phyloP scores from a whole-genome alignment of 441 rosid species.

The Erodium moschatum region DNA sequence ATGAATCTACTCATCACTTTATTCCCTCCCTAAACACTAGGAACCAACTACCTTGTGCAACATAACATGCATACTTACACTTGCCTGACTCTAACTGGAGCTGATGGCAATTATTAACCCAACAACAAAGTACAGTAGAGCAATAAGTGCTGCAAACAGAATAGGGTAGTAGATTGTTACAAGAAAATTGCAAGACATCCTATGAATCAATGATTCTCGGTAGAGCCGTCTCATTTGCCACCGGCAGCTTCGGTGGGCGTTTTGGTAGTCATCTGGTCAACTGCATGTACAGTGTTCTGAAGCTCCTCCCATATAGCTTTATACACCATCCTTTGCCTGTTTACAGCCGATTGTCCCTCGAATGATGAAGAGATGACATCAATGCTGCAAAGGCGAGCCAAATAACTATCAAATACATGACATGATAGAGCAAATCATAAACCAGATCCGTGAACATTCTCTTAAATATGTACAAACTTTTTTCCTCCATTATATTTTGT shows the following conservation, averaged over 20 bases:
- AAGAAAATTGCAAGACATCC: not conserved
- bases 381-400: slow-evolving; percentile 44
- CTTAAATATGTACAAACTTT: not conserved
- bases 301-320: slow-evolving; percentile 99
- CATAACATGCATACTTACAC: not conserved
- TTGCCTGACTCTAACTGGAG: not conserved
- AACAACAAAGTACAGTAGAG: not conserved
- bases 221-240: slow-evolving; percentile 24
- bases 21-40: not conserved
- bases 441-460: not conserved
- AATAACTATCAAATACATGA: not conserved
- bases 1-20: not conserved
- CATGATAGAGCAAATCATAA: not conserved
- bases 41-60: not conserved
- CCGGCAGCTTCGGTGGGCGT: slow-evolving; percentile 64
- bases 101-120: not conserved
- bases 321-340: slow-evolving; percentile 95
- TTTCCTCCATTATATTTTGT: not conserved
- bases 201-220: too few relatives aligned
- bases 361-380: slow-evolving; percentile 71
- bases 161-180: not conserved
- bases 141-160: not conserved
- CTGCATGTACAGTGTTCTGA: slow-evolving; percentile 84
- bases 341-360: slow-evolving; percentile 78
- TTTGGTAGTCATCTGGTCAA: slow-evolving; percentile 84